Percentiles rank a stretch among this genome's conserved stretches.
phyloP scores from a whole-genome alignment of 208 protist species.

The Acanthamoeba royreba region DNA sequence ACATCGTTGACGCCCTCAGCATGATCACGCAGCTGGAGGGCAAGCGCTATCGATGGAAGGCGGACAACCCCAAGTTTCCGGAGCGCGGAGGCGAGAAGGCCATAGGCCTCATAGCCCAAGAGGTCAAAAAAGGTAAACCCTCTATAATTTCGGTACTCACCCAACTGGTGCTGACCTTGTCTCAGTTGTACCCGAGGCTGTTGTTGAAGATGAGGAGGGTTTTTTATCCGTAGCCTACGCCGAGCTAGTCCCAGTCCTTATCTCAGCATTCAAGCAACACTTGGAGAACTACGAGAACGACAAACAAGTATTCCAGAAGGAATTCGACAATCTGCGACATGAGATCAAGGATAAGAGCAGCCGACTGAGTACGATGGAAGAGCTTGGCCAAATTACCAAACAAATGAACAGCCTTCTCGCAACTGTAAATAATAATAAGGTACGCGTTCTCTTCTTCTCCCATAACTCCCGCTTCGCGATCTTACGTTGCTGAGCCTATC shows the following conservation, averaged over 20 bases:
- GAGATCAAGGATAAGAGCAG: neutral
- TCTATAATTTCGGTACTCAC: neutral
- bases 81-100: neutral
- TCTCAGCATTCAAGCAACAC: neutral
- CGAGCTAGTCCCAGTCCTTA: neutral
- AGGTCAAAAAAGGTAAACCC: neutral
- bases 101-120: slow-evolving; percentile 44
- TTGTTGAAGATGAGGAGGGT: neutral
- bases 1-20: slow-evolving; percentile 1
- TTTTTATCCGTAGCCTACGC: neutral
- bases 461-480: too few species aligned
- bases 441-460: neutral
- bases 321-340: neutral
- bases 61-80: neutral
- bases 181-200: neutral
- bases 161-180: neutral
- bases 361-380: neutral
- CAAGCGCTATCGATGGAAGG: neutral
- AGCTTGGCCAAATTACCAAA: neutral
- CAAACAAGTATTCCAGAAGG: neutral
- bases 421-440: neutral
- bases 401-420: neutral
- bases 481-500: too few species aligned
- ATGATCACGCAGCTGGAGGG: slow-evolving; percentile 17
- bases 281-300: neutral